Base-by-base conservation (phyloP, 108 stramenopile species). In the Pseudonitzschia delicatissima region DNA sequence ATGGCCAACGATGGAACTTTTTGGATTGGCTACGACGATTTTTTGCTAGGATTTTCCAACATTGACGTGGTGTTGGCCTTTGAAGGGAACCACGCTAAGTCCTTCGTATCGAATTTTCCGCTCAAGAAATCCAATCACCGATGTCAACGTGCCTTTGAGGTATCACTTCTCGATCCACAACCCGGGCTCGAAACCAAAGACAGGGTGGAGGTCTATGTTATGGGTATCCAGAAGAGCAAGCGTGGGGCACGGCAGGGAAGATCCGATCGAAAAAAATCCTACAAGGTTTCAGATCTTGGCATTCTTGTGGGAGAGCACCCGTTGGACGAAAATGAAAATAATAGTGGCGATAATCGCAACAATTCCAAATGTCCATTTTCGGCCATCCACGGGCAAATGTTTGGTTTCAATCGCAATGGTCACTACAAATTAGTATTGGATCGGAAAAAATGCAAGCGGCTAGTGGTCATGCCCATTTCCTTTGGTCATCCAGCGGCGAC, bases 1-100 rank as follows among this genome's bases (percentile, higher is more conserved):
- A 78, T 82, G 75, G 47, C 31, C 2, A 77, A 88, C 33, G 87
- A 88, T 52, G 87, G 87, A 7, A 86, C 75, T 5, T 88, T 88
- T 73, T 88, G 87, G 87, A 88, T 88, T 2, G 82, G 79, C 34
- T 88, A 84, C 40, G 84, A 85, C 66, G 72, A 68, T 51, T 89
- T 90, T 57, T 52, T 90, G 25, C 66, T 85, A 78, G 88, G 74
- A 20, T 90, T 90, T 61, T 63, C 69, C 18, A 85, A 81, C 63
- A 85, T 90, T 13, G 86, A 87, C 65, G 85, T 90, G 45, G 82
- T 86, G 2, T 63, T 87, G 12, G 88, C 88, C 20, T 81, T 81
- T 58, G 45, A 73, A 57, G 83, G 84, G 3, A 82, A 84, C 49
- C 79, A 84, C 50, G 88, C 85, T 36, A 80, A 81, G 60, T 70